A percentile compares a stretch with the other conserved stretches of the same genome.
phyloP scores from a whole-genome alignment of 2,329 filamentous ascomycete species.

The Alternaria solani region DNA sequence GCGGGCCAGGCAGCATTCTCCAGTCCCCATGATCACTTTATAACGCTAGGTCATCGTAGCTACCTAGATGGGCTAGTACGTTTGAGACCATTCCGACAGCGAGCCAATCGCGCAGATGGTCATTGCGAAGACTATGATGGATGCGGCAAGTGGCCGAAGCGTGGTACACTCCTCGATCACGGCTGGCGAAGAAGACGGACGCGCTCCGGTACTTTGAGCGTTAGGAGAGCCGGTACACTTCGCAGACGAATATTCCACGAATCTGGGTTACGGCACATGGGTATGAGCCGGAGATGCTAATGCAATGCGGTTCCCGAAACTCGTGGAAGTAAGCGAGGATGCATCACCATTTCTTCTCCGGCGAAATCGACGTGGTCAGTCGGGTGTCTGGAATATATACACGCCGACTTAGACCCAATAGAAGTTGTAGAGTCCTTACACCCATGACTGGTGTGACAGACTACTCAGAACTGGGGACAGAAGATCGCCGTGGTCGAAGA shows the following conservation, averaged over 20 bases:
- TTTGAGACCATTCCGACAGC: conserved; percentile 9
- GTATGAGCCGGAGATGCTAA: conserved; percentile 6
- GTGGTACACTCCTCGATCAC: background rate
- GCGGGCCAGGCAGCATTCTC: conserved; percentile 13
- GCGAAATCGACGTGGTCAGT: background rate
- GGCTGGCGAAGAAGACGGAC: background rate
- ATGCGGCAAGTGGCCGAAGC: conserved; percentile 10
- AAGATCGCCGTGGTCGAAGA: background rate
- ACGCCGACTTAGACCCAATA: conserved; percentile 17
- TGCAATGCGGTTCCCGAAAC: conserved; percentile 3
- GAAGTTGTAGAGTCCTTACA: background rate
- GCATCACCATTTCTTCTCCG: background rate
- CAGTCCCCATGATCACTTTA: conserved; percentile 13
- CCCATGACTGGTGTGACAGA: background rate
- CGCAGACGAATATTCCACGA: conserved; percentile 9
- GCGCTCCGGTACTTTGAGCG: conserved; percentile 3
- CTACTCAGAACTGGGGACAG: background rate
- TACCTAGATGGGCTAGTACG: background rate
- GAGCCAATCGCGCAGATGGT: conserved; percentile 9
- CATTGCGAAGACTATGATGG: conserved; percentile 2
- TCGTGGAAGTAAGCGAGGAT: background rate
- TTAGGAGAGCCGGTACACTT: background rate
- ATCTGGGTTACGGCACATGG: conserved; percentile 6
- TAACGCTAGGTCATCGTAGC: background rate
- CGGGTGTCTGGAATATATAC: background rate